Evolutionary conservation across 2,329 filamentous ascomycete genomes (phyloP).

Genomic region (Pseudogymnoascus sp.): DNA sequence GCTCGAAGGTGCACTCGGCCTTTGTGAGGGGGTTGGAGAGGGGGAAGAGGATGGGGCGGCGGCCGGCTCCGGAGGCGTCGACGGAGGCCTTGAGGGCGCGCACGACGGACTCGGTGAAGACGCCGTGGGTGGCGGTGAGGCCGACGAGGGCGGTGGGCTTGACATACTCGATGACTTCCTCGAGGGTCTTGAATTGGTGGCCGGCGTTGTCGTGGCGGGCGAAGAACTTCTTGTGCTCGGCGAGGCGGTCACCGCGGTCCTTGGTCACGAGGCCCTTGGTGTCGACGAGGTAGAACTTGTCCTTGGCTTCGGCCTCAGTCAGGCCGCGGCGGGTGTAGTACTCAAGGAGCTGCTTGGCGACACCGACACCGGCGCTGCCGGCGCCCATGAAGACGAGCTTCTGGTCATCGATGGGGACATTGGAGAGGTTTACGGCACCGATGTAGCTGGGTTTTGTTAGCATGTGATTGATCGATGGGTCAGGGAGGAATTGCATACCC

Average conservation of each 20-base stretch:
- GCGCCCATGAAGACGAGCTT: conserved; percentile 93
- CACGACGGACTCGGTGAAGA: conserved; percentile 84
- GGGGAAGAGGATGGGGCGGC: conserved; percentile 86
- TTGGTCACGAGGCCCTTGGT: conserved; percentile 90
- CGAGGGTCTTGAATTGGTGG: conserved; percentile 67
- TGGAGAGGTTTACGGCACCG: conserved; percentile 71
- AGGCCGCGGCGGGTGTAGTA: conserved; percentile 92
- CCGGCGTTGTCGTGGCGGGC: conserved; percentile 56
- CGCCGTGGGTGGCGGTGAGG: conserved; percentile 85
- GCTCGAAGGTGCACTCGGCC: conserved; percentile 95
- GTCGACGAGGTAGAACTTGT: conserved; percentile 96
- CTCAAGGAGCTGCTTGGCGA: conserved; percentile 95
- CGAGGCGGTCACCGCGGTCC: conserved; percentile 88
- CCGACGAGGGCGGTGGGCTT: conserved; percentile 92
- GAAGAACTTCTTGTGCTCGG: conserved; percentile 77
- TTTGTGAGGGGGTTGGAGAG: conserved; percentile 94
- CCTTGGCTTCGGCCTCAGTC: conserved; percentile 74
- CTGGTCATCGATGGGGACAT: conserved; percentile 79
- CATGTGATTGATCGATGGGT: conserved; percentile 19
- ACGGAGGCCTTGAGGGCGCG: conserved; percentile 58
- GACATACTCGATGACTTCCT: conserved; percentile 89
- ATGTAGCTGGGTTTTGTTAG: conserved; percentile 56
- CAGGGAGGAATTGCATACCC: conserved; percentile 43
- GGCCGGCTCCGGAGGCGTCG: conserved; percentile 56
- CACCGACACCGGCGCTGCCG: conserved; percentile 90